These are phyloP conservation scores for Acmispon strigosus DNA, from an alignment of 306 rosid species.

Conservation along the genomic window DNA sequence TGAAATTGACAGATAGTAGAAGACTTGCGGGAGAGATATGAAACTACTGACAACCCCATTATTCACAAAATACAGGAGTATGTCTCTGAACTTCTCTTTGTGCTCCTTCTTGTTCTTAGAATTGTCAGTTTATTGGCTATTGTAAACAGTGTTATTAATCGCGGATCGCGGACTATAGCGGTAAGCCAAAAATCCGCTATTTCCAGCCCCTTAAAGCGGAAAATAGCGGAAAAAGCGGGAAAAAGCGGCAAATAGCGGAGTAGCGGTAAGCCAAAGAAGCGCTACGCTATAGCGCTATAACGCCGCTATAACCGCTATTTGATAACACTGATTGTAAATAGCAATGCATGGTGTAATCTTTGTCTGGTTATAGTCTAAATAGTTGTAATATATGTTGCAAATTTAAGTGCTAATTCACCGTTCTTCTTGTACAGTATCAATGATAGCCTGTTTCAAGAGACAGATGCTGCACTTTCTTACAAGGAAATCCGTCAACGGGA, in stretches of 20 bases:
- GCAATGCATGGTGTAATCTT: constrained; percentile 3
- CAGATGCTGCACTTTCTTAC: constrained; percentile 77
- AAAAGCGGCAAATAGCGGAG: too few relatives aligned
- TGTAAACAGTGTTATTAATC: too few relatives aligned
- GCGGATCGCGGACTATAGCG: too few relatives aligned
- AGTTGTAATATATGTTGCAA: not conserved
- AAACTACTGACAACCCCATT: constrained; percentile 68
- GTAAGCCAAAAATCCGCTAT: too few relatives aligned
- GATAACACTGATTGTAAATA: too few relatives aligned
- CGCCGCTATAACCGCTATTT: too few relatives aligned
- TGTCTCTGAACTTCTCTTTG: constrained; percentile 14
- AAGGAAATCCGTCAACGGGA: constrained; percentile 85
- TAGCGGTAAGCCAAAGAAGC: too few relatives aligned
- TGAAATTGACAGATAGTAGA: constrained; percentile 71
- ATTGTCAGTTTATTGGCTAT: not conserved
- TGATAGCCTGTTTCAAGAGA: constrained; percentile 79
- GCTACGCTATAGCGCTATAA: too few relatives aligned
- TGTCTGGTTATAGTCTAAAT: constrained; percentile 5
- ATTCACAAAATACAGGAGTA: constrained; percentile 91
- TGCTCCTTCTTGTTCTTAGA: not conserved
- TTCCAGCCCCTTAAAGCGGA: too few relatives aligned
- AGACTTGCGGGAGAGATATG: constrained; percentile 71
- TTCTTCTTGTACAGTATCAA: constrained; percentile 59
- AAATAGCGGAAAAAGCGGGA: too few relatives aligned
- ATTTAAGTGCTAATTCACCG: not conserved